phyloP scores from a whole-genome alignment of 164 flowering plant species.

The Euptelea pleiosperma region DNA sequence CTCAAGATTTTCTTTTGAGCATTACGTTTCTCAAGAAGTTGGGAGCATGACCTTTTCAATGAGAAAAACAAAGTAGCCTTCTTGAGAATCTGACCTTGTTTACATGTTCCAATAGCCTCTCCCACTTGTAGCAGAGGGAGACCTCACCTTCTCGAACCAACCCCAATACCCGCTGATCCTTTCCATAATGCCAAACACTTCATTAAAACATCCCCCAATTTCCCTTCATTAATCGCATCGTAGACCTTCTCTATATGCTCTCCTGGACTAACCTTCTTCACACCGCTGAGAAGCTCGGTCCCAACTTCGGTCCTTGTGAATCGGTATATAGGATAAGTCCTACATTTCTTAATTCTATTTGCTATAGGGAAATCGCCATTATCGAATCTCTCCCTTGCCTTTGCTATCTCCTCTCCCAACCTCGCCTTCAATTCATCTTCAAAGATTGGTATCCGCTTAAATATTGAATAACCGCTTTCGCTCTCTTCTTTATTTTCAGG shows the following conservation, averaged over 20 bases:
- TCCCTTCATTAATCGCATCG: slow-evolving; percentile 36
- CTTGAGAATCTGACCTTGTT: no score
- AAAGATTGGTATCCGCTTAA: slow-evolving; percentile 32
- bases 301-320: slow-evolving; percentile 34
- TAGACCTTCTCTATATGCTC: slow-evolving; percentile 47
- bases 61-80: no score
- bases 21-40: no score
- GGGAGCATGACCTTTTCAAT: no score
- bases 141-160: slow-evolving; percentile 22
- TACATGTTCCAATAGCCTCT: slow-evolving; percentile 23
- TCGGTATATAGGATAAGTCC: slow-evolving; percentile 41
- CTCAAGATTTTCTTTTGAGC: no score
- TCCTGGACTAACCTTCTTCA: slow-evolving; percentile 31
- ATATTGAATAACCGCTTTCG: slow-evolving; percentile 27
- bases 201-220: slow-evolving; percentile 39
- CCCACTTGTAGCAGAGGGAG: slow-evolving; percentile 24
- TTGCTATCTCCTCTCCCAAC: slow-evolving; percentile 42
- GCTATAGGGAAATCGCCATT: slow-evolving; percentile 24
- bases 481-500: slow-evolving; percentile 22
- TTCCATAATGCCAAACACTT: slow-evolving; percentile 42
- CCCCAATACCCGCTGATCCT: slow-evolving; percentile 32
- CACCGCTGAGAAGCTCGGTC: slow-evolving; percentile 33
- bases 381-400: slow-evolving; percentile 19
- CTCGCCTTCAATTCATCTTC: slow-evolving; percentile 40
- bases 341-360: slow-evolving; percentile 43